These are phyloP conservation scores for Trichoderma brevicompactum DNA, from an alignment of 2,329 filamentous ascomycete genomes.

Conservation along the genomic window DNA sequence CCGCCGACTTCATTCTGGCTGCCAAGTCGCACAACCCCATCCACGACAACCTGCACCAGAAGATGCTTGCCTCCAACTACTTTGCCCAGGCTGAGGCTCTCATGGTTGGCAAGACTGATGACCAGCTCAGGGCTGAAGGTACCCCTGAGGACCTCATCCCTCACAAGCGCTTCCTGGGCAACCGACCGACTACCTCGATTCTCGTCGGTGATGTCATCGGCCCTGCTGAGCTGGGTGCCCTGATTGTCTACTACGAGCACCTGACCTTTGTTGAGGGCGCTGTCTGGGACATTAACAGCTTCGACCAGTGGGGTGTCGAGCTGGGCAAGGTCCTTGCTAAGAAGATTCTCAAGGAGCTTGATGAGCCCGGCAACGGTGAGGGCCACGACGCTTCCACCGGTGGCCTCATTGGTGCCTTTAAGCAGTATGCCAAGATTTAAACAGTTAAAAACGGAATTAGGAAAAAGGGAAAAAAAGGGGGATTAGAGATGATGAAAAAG, in stretches of 20 bases:
- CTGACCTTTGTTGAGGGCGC: slow-evolving; percentile 97
- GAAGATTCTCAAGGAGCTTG: slow-evolving; percentile 86
- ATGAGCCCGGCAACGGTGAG: slow-evolving; percentile 70
- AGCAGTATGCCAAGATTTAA: slow-evolving; percentile 67
- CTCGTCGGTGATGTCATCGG: slow-evolving; percentile 90
- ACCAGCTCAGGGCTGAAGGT: slow-evolving; percentile 77
- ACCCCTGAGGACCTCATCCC: slow-evolving; percentile 76
- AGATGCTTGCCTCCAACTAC: slow-evolving; percentile 92
- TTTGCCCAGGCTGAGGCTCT: slow-evolving; percentile 86
- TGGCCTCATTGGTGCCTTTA: slow-evolving; percentile 89
- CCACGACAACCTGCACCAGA: slow-evolving; percentile 90
- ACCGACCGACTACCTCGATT: slow-evolving; percentile 95
- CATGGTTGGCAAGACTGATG: slow-evolving; percentile 87
- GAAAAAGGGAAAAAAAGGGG: neutral
- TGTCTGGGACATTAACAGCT: slow-evolving; percentile 99
- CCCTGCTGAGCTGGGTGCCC: slow-evolving; percentile 85
- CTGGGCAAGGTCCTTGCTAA: slow-evolving; percentile 95
- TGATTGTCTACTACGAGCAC: slow-evolving; percentile 99
- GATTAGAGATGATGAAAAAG: neutral
- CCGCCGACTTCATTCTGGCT: slow-evolving; percentile 95
- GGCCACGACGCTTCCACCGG: slow-evolving; percentile 87
- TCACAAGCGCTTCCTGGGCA: slow-evolving; percentile 99
- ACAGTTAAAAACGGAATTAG: neutral
- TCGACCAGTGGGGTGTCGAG: slow-evolving; percentile 99
- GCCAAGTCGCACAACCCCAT: slow-evolving; percentile 97